Evolutionary conservation across 2,329 filamentous ascomycete genomes (phyloP), one percentile per base, ranked within the genome.

Genomic region (Cladophialophora bantiana): DNA sequence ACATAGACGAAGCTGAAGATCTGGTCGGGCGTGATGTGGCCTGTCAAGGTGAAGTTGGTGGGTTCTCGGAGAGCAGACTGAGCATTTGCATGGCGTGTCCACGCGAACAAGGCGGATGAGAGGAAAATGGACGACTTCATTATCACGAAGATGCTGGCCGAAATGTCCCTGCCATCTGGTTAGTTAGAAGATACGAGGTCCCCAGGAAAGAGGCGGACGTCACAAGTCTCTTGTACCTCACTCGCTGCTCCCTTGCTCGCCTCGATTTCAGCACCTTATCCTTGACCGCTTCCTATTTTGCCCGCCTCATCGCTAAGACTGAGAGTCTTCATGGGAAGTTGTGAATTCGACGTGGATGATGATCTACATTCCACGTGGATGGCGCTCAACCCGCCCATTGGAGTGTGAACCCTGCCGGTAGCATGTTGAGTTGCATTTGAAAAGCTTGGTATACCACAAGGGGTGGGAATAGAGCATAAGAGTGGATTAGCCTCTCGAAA

Each of bases 1-100:
- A 56, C 72, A 54, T 73, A 74, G 55, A 73, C 70, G 58, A 72
- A 74, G 38, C 67, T 68, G 50, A 72, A 66, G 40, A 73, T 64
- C 50, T 73, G 38, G 32, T 68, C 66, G 6, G 68, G 56, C 31
- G 71, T 58, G 40, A 71, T 69, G 64, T 71, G 68, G 34, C 70
- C 70, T n/a, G 65, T 72, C 53, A 74, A 57, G 26, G 60, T 63
- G n/a, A 63, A 53, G 15, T 48, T 20, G 7, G 57, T 63, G 40
- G 38, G 40, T 10, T 15, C 20, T 12, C 26, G 42, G 34, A 38
- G 15, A n/a, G 60, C 9, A 7, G 50, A 26, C 7, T 50, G 12
- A 35, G 26, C 36, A 26, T 31, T 31, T 13, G 31, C 35, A 56
- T 52, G 20, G 35, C 26, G 38, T 59, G 13, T 48, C 12, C 12